Conservation (phyloP, 805 yeast species). For the Pichia kluyveri region DNA sequence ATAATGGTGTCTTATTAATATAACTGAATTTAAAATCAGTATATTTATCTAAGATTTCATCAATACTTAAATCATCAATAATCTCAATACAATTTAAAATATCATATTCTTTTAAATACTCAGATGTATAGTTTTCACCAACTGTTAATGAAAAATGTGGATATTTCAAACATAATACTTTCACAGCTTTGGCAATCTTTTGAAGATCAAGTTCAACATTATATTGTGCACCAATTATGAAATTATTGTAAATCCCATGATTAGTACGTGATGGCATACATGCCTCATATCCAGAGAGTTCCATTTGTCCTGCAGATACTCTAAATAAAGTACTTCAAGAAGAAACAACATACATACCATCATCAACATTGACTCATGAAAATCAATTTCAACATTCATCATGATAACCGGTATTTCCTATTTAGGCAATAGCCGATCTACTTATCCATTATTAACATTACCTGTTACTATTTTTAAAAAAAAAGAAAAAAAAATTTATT, state of each 20-base stretch:
- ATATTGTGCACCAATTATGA: constrained; percentile 6
- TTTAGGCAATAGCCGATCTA: no score
- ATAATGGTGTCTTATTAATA: constrained; percentile 3
- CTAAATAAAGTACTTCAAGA: neutral
- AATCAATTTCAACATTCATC: no score
- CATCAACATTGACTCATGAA: no score
- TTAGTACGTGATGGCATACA: neutral
- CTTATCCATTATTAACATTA: no score
- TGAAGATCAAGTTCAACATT: neutral
- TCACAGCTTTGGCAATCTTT: neutral
- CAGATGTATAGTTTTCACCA: neutral
- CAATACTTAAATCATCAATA: neutral
- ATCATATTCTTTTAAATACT: neutral
- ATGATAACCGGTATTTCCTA: no score
- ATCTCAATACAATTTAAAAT: neutral
- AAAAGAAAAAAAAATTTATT: no score
- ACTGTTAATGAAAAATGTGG: constrained; percentile 9
- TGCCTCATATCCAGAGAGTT: constrained; percentile 5
- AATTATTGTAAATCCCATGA: constrained; percentile 3
- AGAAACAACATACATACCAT: no score
- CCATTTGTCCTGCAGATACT: no score
- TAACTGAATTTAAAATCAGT: constrained; percentile 1
- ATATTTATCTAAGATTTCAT: constrained; percentile 1
- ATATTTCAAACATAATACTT: constrained; percentile 1
- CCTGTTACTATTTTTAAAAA: no score